phyloP scores from a whole-genome alignment of 23 red algal species.

The Gracilariopsis chorda region DNA sequence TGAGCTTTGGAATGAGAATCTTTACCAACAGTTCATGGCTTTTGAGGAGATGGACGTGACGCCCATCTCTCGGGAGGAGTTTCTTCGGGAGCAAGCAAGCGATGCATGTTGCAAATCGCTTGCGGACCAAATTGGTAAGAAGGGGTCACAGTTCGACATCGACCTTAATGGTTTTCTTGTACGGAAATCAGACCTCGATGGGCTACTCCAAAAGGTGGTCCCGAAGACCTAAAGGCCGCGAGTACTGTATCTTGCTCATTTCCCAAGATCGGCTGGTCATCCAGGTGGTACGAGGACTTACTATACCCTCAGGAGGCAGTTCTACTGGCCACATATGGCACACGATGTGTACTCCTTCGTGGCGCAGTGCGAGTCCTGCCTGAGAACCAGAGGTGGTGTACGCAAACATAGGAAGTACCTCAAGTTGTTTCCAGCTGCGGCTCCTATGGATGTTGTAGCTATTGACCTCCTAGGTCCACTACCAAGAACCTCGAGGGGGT shows the following conservation, averaged over 20 bases:
- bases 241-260: neutral
- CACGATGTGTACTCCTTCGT: neutral
- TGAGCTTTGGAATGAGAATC: neutral
- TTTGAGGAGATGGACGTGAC: neutral
- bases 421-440: neutral
- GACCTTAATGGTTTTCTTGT: neutral
- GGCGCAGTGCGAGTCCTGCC: neutral
- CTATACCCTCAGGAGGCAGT: constrained; percentile 19
- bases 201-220: neutral
- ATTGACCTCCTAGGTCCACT: constrained; percentile 41
- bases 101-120: neutral
- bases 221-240: neutral
- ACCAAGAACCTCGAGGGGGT: neutral
- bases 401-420: neutral
- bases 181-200: neutral
- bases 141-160: neutral
- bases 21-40: neutral
- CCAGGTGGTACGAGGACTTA: neutral
- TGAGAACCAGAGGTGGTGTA: neutral
- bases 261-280: neutral
- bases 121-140: neutral
- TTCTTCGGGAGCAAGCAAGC: neutral
- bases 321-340: constrained; percentile 48
- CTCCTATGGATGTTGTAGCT: neutral
- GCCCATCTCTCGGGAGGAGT: neutral